Percentiles rank a stretch among this genome's conserved stretches.
phyloP scores from a whole-genome alignment of 345 rosid species.

The Raphanus sativus region DNA sequence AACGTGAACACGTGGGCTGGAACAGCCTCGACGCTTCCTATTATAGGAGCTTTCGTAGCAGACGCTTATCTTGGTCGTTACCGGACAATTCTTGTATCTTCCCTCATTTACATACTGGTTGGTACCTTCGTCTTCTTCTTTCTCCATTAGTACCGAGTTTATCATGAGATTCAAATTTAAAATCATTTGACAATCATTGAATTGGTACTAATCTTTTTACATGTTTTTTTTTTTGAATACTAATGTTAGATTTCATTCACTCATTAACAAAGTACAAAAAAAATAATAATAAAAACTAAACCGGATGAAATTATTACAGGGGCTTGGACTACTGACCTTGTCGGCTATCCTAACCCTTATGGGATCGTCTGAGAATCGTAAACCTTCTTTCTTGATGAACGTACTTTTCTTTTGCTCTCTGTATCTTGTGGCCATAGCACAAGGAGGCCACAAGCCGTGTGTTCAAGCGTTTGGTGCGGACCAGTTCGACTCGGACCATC shows the following conservation, averaged over 20 bases:
- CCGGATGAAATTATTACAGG: neutral
- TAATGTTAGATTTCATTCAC: neutral
- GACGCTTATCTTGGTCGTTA: constrained; percentile 20
- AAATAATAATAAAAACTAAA: neutral
- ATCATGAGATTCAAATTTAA: neutral
- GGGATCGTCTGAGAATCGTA: constrained; percentile 1
- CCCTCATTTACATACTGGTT: constrained; percentile 6
- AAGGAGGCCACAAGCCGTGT: constrained; percentile 16
- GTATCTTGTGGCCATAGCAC: constrained; percentile 7
- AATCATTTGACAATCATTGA: neutral
- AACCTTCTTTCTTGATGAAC: constrained; percentile 9
- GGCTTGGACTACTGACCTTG: constrained; percentile 5
- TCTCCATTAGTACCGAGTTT: neutral
- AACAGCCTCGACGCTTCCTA: constrained; percentile 15
- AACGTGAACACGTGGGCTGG: constrained; percentile 6
- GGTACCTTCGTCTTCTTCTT: neutral
- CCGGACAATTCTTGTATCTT: constrained; percentile 17
- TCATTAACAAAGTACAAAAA: neutral
- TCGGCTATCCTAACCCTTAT: neutral
- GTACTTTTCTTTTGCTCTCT: constrained; percentile 12
- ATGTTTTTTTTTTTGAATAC: neutral
- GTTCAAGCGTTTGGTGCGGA: constrained; percentile 21
- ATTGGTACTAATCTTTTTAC: no score
- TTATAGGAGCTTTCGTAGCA: constrained; percentile 12
- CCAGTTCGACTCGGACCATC: constrained; percentile 13